These are phyloP conservation scores for Fragilaria crotonensis DNA, from an alignment of 108 stramenopile species.

Conservation along the genomic window DNA sequence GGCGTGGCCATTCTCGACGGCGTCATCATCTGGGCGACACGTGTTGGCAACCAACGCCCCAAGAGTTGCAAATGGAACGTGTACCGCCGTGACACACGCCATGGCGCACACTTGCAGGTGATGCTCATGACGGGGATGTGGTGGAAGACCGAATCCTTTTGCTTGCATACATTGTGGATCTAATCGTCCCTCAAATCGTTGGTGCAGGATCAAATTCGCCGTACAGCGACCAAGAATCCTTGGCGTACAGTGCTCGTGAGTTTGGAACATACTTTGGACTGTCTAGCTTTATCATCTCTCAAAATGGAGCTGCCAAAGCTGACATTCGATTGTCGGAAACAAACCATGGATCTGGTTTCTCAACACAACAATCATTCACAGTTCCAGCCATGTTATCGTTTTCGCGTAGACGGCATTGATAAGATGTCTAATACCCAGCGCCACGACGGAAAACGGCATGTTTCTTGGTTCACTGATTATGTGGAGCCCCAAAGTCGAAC, in stretches of 20 bases:
- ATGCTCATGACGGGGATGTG: slow-evolving; percentile 31
- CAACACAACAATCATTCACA: slow-evolving; percentile 39
- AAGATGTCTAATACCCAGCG: slow-evolving; percentile 71
- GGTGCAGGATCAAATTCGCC: slow-evolving; percentile 72
- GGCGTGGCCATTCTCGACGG: slow-evolving; percentile 6
- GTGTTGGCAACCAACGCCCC: slow-evolving; percentile 44
- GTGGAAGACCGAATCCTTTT: slow-evolving; percentile 31
- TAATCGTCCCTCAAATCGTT: slow-evolving; percentile 76
- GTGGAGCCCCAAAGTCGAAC: slow-evolving; percentile 5
- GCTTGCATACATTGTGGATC: no score
- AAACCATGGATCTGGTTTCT: slow-evolving; percentile 82
- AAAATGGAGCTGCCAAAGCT: slow-evolving; percentile 86
- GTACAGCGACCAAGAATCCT: slow-evolving; percentile 22
- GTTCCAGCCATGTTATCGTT: slow-evolving; percentile 22
- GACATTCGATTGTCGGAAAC: slow-evolving; percentile 86
- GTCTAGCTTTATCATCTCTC: slow-evolving; percentile 79
- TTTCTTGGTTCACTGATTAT: slow-evolving; percentile 56
- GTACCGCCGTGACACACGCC: slow-evolving; percentile 82
- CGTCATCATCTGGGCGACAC: slow-evolving; percentile 24
- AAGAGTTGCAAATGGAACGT: slow-evolving; percentile 85
- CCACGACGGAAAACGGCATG: slow-evolving; percentile 13
- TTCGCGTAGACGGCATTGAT: slow-evolving; percentile 78
- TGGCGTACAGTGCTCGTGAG: slow-evolving; percentile 46
- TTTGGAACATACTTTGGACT: slow-evolving; percentile 70
- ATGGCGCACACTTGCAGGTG: slow-evolving; percentile 68